phyloP scores from a whole-genome alignment of 306 rosid genomes.

The Dalbergia cochinchinensis region DNA sequence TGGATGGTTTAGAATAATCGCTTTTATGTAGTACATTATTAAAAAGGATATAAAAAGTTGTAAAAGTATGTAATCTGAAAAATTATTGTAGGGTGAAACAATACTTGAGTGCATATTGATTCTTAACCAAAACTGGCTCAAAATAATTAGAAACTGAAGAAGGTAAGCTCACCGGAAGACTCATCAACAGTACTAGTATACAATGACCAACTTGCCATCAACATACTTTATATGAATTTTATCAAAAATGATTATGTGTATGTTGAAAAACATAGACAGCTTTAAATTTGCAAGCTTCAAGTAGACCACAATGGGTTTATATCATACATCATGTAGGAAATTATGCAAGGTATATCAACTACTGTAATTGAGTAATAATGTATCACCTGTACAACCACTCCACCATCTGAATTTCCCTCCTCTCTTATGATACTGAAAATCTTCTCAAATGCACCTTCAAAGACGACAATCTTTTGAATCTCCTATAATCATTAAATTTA shows the following conservation, averaged over 20 bases:
- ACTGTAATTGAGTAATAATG: conserved; percentile 18
- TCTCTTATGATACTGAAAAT: conserved; percentile 89
- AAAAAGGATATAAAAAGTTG: no score
- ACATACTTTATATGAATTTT: not conserved
- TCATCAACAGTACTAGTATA: conserved; percentile 17
- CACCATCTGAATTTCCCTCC: conserved; percentile 97
- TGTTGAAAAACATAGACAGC: not conserved
- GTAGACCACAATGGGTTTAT: conserved; percentile 2
- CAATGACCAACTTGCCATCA: conserved; percentile 1
- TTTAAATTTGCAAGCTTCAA: conserved; percentile 24
- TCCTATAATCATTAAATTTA: conserved; percentile 68
- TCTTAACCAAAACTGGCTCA: not conserved
- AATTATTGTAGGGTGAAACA: not conserved
- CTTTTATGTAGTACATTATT: no score
- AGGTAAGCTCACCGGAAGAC: conserved; percentile 19
- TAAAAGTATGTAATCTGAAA: no score
- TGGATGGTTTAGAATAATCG: no score
- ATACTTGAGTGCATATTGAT: not conserved
- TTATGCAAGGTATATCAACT: conserved; percentile 38
- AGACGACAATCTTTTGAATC: conserved; percentile 95
- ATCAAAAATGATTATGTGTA: not conserved
- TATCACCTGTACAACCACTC: conserved; percentile 96
- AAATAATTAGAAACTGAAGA: conserved; percentile 12
- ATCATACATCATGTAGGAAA: conserved; percentile 3
- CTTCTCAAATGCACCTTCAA: conserved; percentile 97